Percentiles rank a stretch among this genome's conserved stretches.
Evolutionary conservation across 139 green algal species (phyloP).

Genomic region (Spirogloea muscicola): DNA sequence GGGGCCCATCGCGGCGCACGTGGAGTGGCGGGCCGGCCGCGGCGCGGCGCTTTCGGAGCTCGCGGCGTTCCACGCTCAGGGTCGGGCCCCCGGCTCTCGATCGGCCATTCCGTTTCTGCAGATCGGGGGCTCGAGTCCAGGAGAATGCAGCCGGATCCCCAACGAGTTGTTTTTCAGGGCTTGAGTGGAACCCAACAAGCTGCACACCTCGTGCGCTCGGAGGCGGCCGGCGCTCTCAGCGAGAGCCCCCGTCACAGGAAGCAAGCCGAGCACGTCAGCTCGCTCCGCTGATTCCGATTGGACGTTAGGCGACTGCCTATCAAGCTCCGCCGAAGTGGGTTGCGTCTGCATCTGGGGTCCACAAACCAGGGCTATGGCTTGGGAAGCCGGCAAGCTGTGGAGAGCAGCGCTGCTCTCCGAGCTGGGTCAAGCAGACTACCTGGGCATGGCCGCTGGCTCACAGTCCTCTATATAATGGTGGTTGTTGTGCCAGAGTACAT

Average conservation of each 20-base stretch:
- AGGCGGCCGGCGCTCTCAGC: not conserved
- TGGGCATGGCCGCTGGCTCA: not conserved
- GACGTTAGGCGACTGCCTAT: not conserved
- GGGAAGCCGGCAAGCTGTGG: not conserved
- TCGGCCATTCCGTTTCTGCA: no score
- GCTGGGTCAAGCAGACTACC: not conserved
- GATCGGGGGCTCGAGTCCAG: not conserved
- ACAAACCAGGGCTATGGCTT: not conserved
- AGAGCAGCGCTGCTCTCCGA: not conserved
- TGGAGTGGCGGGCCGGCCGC: constrained; percentile 8
- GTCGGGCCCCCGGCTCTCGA: not conserved
- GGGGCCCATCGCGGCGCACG: not conserved
- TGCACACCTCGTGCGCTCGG: not conserved
- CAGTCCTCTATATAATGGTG: not conserved
- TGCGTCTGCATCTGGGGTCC: not conserved
- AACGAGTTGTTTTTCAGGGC: not conserved
- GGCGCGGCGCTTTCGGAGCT: constrained; percentile 1
- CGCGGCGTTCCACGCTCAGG: constrained; percentile 1
- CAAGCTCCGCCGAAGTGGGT: not conserved
- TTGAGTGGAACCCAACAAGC: not conserved
- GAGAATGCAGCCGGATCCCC: not conserved
- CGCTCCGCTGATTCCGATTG: no score
- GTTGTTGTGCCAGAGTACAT: constrained; percentile 10
- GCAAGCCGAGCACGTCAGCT: no score
- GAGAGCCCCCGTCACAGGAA: no score